Evolutionary conservation across 805 yeast species (phyloP).

Genomic region (Candida glaebosa): DNA sequence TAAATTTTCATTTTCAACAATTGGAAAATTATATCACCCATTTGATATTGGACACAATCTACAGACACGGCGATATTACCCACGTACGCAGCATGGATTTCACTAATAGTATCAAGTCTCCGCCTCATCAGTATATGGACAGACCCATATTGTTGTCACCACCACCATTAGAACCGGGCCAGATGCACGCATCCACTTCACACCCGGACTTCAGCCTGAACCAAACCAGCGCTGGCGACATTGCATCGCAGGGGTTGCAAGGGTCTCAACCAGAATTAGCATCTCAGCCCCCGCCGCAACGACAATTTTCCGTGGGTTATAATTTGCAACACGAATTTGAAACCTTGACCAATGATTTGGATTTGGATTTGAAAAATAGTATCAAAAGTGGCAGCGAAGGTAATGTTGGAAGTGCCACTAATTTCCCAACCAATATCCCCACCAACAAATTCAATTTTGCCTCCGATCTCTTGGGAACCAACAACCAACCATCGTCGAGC

Average conservation of each 20-base stretch:
- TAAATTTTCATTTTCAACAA: neutral
- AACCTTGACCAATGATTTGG: conserved; percentile 44
- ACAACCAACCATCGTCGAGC: neutral
- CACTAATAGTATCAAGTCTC: neutral
- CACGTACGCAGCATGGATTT: neutral
- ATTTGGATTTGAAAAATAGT: conserved; percentile 35
- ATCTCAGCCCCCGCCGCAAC: conserved; percentile 10
- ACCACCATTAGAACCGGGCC: conserved; percentile 30
- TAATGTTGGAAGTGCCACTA: neutral
- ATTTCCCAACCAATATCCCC: neutral
- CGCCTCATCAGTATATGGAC: conserved; percentile 11
- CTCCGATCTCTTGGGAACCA: conserved; percentile 2
- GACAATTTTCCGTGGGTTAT: conserved; percentile 44
- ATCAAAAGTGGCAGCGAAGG: neutral
- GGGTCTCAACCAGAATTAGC: neutral
- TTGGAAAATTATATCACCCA: neutral
- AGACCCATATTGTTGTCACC: conserved; percentile 42
- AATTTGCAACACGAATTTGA: conserved; percentile 46
- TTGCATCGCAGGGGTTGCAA: conserved; percentile 1
- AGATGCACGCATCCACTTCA: conserved; percentile 2
- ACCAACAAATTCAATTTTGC: conserved; percentile 1
- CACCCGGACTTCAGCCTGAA: conserved; percentile 1
- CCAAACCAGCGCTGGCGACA: conserved; percentile 3
- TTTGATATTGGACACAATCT: no score
- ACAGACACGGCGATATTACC: no score